phyloP scores from a whole-genome alignment of 1,139 yeast genomes.

The Scheffersomyces stambukii region DNA sequence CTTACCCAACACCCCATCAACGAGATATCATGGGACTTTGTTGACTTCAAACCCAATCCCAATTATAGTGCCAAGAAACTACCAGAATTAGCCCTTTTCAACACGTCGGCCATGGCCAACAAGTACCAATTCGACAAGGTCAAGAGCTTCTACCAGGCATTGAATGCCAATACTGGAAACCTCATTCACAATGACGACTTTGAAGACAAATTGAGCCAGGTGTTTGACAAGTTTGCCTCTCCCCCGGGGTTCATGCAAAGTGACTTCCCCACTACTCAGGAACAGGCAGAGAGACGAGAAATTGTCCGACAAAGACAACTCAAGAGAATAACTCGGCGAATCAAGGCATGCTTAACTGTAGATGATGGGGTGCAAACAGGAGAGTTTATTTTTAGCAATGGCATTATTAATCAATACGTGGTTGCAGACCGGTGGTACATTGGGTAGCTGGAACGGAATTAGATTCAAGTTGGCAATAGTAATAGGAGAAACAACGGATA shows the following conservation, averaged over 20 bases:
- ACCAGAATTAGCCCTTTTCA: too few relatives aligned
- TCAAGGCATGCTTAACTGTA: constrained; percentile 12
- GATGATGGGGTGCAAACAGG: constrained; percentile 12
- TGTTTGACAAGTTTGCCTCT: constrained; percentile 46
- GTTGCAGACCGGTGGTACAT: constrained; percentile 7
- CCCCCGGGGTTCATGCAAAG: constrained; percentile 65
- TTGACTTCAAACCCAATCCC: constrained; percentile 45
- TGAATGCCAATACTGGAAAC: constrained; percentile 3
- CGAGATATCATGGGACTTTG: constrained; percentile 34
- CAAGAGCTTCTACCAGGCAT: constrained; percentile 22
- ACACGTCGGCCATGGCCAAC: constrained; percentile 12
- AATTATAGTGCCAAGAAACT: constrained; percentile 15
- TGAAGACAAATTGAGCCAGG: constrained; percentile 21
- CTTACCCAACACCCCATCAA: constrained; percentile 26
- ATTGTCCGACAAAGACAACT: constrained; percentile 15
- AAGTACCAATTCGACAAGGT: constrained; percentile 27
- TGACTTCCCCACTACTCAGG: constrained; percentile 63
- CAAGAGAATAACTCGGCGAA: constrained; percentile 16
- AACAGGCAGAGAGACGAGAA: constrained; percentile 20
- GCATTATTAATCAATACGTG: constrained; percentile 15
- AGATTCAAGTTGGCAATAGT: background rate
- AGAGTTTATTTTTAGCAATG: constrained; percentile 15
- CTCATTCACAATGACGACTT: constrained; percentile 12
- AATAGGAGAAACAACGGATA: background rate
- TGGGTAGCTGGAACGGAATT: constrained; percentile 1